phyloP scores from a whole-genome alignment of 768 basidiomycete species.

The Kwoniella dejecticola region DNA sequence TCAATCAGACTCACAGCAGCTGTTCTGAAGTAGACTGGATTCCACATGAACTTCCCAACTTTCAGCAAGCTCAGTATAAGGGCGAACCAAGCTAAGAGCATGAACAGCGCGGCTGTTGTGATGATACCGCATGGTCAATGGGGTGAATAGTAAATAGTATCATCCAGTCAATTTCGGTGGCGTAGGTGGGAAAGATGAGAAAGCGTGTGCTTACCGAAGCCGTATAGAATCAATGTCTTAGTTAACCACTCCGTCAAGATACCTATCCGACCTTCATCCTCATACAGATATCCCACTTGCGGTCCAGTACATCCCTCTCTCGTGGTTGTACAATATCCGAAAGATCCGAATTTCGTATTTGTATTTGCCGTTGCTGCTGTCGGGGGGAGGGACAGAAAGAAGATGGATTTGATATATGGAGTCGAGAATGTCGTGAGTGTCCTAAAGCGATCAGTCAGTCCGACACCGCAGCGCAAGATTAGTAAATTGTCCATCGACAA shows the following conservation, averaged over 20 bases:
- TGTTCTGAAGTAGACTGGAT: slow-evolving; percentile 40
- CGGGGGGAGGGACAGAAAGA: slow-evolving; percentile 34
- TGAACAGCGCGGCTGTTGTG: slow-evolving; percentile 29
- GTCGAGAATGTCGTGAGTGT: slow-evolving; percentile 46
- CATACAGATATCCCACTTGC: slow-evolving; percentile 27
- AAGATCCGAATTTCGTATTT: slow-evolving; percentile 30
- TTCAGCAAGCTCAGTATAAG: slow-evolving; percentile 32
- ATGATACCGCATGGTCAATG: too few relatives aligned
- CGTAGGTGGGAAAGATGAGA: too few relatives aligned
- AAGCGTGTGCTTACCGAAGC: slow-evolving; percentile 33
- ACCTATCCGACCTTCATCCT: slow-evolving; percentile 19
- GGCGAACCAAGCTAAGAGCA: slow-evolving; percentile 31
- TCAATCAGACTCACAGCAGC: slow-evolving; percentile 29
- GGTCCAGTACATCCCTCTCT: slow-evolving; percentile 5
- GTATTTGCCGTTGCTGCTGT: background rate
- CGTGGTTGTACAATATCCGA: slow-evolving; percentile 32
- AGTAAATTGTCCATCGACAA: too few relatives aligned
- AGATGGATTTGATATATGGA: slow-evolving; percentile 46
- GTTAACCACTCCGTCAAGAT: slow-evolving; percentile 36
- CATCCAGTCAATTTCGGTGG: too few relatives aligned
- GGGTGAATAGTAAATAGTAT: too few relatives aligned
- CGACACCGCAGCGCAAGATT: too few relatives aligned
- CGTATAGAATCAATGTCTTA: slow-evolving; percentile 30
- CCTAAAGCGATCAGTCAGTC: too few relatives aligned
- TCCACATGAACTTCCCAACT: slow-evolving; percentile 35